Evolutionary conservation across 2,329 filamentous ascomycete genomes (phyloP).

Genomic region (Colletotrichum caudatum): DNA sequence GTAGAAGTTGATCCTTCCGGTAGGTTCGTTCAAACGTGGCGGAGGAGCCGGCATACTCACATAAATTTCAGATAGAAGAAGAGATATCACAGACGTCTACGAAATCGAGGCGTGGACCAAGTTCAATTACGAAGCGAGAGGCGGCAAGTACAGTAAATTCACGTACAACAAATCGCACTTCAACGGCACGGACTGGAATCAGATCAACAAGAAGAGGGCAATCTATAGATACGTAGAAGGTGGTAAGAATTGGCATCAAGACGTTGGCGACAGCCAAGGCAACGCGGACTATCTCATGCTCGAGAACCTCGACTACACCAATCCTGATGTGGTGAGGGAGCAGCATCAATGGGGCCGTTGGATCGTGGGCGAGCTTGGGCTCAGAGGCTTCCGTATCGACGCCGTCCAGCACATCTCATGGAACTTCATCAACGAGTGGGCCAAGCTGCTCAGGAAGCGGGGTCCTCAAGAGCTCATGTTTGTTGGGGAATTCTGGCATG

Average conservation of each 20-base stretch:
- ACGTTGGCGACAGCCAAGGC: conserved; percentile 34
- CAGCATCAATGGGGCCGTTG: conserved; percentile 34
- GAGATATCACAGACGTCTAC: conserved; percentile 33
- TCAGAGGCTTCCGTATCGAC: conserved; percentile 33
- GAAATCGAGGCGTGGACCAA: conserved; percentile 39
- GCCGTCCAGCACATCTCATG: conserved; percentile 41
- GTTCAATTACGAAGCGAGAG: conserved; percentile 33
- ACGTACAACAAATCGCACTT: conserved; percentile 39
- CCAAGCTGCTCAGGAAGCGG: conserved; percentile 21
- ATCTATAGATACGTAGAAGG: conserved; percentile 38
- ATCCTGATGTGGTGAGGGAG: conserved; percentile 35
- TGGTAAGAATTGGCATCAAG: conserved; percentile 40
- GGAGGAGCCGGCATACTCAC: background rate
- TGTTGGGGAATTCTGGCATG: conserved; percentile 38
- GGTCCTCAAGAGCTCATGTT: conserved; percentile 30
- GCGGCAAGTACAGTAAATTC: conserved; percentile 38
- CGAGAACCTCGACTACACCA: conserved; percentile 39
- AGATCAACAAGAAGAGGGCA: conserved; percentile 32
- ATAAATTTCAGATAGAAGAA: conserved; percentile 23
- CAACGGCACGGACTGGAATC: conserved; percentile 40
- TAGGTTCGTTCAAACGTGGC: background rate
- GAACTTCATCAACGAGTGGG: conserved; percentile 38
- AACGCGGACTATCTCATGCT: conserved; percentile 40
- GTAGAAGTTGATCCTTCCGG: conserved; percentile 34
- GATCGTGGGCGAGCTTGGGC: conserved; percentile 34